phyloP scores from a whole-genome alignment of 1,284 basidiomycete genomes.

The Sutorius eximius region DNA sequence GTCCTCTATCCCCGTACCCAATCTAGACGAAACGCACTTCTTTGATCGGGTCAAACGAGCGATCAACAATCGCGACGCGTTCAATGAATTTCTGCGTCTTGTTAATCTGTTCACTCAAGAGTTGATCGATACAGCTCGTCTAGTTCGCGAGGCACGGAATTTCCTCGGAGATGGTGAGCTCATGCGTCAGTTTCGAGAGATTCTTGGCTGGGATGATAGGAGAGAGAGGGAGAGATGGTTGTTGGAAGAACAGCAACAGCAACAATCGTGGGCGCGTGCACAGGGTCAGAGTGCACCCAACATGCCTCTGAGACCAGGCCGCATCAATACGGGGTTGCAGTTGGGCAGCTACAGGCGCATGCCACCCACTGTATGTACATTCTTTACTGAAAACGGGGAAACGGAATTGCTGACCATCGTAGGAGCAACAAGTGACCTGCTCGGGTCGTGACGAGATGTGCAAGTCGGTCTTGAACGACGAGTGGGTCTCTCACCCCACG shows the following conservation, averaged over 20 bases:
- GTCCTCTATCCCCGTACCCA: constrained; percentile 33
- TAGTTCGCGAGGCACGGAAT: constrained; percentile 68
- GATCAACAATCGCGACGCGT: constrained; percentile 86
- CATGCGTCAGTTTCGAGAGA: constrained; percentile 81
- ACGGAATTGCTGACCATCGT: constrained; percentile 7
- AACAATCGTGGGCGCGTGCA: constrained; percentile 42
- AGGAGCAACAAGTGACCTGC: constrained; percentile 89
- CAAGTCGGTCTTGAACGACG: constrained; percentile 93
- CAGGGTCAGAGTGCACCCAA: constrained; percentile 42
- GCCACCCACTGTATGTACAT: constrained; percentile 63
- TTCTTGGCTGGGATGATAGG: constrained; percentile 87
- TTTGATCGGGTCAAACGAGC: constrained; percentile 92
- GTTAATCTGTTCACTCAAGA: constrained; percentile 96
- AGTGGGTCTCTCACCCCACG: constrained; percentile 95
- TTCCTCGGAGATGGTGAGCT: constrained; percentile 76
- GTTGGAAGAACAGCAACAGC: constrained; percentile 45
- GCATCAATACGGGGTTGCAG: constrained; percentile 57
- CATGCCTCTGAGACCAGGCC: constrained; percentile 49
- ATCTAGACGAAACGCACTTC: constrained; percentile 78
- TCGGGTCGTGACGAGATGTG: constrained; percentile 98
- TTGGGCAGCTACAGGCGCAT: constrained; percentile 90
- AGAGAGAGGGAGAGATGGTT: constrained; percentile 57
- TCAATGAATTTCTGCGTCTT: constrained; percentile 95
- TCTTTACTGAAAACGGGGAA: not conserved
- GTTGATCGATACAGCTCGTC: constrained; percentile 82